Percentiles rank a stretch among this genome's conserved stretches.
Conservation (phyloP, 1,139 yeast genomes). For the Magnusiomyces fungicola region DNA sequence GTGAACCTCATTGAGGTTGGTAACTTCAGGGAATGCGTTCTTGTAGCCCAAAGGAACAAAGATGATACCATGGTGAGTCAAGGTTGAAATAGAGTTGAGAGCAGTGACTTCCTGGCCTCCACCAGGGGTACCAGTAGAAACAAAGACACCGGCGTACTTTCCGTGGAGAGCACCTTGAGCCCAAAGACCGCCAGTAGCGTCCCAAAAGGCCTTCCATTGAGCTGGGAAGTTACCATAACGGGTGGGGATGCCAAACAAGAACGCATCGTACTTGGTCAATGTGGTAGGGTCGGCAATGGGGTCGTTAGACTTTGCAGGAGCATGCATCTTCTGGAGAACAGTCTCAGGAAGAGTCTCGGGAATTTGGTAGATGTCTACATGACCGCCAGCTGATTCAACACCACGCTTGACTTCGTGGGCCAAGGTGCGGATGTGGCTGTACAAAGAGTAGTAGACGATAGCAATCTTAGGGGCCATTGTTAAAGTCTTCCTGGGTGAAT, state of each 20-base stretch:
- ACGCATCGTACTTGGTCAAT: conserved; percentile 60
- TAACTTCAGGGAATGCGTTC: conserved; percentile 48
- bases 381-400: conserved; percentile 64
- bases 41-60: conserved; percentile 78
- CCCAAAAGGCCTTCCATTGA: conserved; percentile 78
- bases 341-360: conserved; percentile 70
- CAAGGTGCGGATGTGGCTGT: conserved; percentile 65
- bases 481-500: neutral
- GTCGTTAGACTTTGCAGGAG: conserved; percentile 54
- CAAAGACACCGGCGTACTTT: conserved; percentile 69
- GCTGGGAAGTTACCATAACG: conserved; percentile 79
- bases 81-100: conserved; percentile 55
- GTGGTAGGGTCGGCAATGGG: conserved; percentile 63
- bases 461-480: conserved; percentile 48
- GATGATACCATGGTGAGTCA: conserved; percentile 74
- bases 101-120: conserved; percentile 78
- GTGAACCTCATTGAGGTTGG: conserved; percentile 61
- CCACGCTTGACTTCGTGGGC: conserved; percentile 70
- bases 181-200: conserved; percentile 78
- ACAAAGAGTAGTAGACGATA: conserved; percentile 72
- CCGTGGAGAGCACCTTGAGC: conserved; percentile 67
- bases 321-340: conserved; percentile 53
- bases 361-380: conserved; percentile 60
- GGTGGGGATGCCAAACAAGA: conserved; percentile 76
- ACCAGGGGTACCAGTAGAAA: conserved; percentile 75